A percentile compares a stretch with the other conserved stretches of the same genome.
These are phyloP conservation scores for Tricholoma sp. DNA, from an alignment of 768 basidiomycete genomes.

Conservation along the genomic window DNA sequence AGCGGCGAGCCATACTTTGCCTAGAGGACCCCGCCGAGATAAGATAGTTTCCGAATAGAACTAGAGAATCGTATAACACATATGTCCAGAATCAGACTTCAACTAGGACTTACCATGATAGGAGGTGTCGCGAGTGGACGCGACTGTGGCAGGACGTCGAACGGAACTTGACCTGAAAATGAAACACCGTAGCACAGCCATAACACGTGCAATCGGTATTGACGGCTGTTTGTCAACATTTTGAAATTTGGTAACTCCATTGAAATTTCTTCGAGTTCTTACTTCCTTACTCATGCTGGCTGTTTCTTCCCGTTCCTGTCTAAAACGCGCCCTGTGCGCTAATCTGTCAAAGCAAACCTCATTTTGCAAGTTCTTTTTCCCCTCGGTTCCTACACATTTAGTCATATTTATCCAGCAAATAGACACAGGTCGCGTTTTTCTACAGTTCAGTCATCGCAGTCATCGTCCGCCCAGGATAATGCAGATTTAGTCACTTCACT, in stretches of 20 bases:
- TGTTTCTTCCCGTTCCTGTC: not conserved
- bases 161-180: conserved; percentile 1
- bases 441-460: too few relatives aligned
- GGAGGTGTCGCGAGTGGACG: conserved; percentile 17
- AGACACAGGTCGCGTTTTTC: not conserved
- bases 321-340: conserved; percentile 3
- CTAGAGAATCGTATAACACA: conserved; percentile 32
- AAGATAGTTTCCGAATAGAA: conserved; percentile 94
- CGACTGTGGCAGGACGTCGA: conserved; percentile 19
- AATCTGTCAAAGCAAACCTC: not conserved
- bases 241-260: conserved; percentile 2
- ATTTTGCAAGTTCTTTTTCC: not conserved
- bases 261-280: too few relatives aligned
- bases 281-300: not conserved
- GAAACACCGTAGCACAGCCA: conserved; percentile 6
- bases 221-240: conserved; percentile 9
- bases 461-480: conserved; percentile 1
- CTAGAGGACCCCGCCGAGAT: conserved; percentile 88
- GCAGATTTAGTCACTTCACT: conserved; percentile 4
- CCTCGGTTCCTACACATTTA: not conserved
- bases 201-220: conserved; percentile 12
- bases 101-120: conserved; percentile 23
- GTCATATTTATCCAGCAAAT: conserved; percentile 3
- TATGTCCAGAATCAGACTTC: not conserved
- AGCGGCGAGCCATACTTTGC: conserved; percentile 98